phyloP scores from a whole-genome alignment of 1,139 yeast genomes.

The Geotrichum carabidarum region DNA sequence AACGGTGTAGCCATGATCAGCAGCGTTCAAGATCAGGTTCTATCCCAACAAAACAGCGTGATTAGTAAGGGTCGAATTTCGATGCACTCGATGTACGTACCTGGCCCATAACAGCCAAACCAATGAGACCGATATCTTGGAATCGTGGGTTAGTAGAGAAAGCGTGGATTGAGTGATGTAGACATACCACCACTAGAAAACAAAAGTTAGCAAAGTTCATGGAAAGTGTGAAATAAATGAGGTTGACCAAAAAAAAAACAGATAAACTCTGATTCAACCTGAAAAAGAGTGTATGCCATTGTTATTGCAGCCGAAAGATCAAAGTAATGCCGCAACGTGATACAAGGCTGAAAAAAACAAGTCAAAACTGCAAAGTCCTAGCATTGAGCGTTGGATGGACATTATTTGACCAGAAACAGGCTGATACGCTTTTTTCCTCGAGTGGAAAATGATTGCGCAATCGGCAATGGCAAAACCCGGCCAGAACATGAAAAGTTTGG shows the following conservation, averaged over 20 bases:
- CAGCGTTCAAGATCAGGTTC: constrained; percentile 93
- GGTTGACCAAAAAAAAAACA: not conserved
- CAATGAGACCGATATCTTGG: constrained; percentile 92
- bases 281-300: too few species aligned
- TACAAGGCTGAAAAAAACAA: too few species aligned
- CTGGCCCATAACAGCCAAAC: constrained; percentile 99
- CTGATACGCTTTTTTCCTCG: too few species aligned
- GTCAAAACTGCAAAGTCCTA: too few species aligned
- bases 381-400: too few species aligned
- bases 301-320: too few species aligned
- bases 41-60: constrained; percentile 10
- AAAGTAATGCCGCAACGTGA: too few species aligned
- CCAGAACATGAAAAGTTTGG: not conserved
- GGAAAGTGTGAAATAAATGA: not conserved
- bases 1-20: constrained; percentile 88
- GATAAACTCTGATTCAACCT: too few species aligned
- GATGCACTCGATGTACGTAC: constrained; percentile 9
- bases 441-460: not conserved
- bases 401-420: too few species aligned
- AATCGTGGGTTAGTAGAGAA: not conserved
- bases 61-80: constrained; percentile 19
- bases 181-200: constrained; percentile 23
- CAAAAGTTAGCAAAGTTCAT: constrained; percentile 11
- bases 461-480: not conserved
- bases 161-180: not conserved